Conservation (phyloP, 495 filamentous ascomycete genomes). For the Letharia lupina region DNA sequence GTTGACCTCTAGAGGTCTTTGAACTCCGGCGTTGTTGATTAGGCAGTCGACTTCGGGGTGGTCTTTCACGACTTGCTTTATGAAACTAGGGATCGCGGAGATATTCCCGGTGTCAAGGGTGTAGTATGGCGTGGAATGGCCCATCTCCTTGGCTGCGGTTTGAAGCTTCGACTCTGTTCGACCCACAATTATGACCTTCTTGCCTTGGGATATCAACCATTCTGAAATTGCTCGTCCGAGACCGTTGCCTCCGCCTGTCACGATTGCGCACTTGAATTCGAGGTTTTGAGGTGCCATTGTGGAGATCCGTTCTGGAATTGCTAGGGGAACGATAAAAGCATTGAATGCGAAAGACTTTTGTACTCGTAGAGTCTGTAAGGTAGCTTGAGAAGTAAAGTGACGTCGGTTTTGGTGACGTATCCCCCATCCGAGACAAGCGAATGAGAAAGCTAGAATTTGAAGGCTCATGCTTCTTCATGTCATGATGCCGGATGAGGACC, state of each 20-base stretch:
- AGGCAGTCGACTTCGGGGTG: constrained; percentile 43
- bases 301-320: not conserved
- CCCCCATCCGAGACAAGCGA: too few relatives aligned
- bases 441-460: too few relatives aligned
- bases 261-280: constrained; percentile 33
- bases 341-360: not conserved
- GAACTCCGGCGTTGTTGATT: constrained; percentile 35
- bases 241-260: constrained; percentile 42
- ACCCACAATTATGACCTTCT: constrained; percentile 40
- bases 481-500: too few relatives aligned
- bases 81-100: constrained; percentile 32
- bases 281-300: constrained; percentile 16
- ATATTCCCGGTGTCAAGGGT: constrained; percentile 37
- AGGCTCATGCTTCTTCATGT: too few relatives aligned
- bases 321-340: not conserved
- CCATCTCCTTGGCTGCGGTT: constrained; percentile 31
- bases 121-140: constrained; percentile 9
- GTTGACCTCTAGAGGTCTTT: constrained; percentile 28
- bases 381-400: not conserved
- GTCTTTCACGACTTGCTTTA: constrained; percentile 29
- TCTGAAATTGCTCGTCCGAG: constrained; percentile 38
- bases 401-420: not conserved
- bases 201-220: constrained; percentile 35
- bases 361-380: too few relatives aligned
- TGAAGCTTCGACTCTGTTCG: constrained; percentile 39